Evolutionary conservation across 768 basidiomycete genomes (phyloP).

Genomic region (Macrolepiota albuminosa): DNA sequence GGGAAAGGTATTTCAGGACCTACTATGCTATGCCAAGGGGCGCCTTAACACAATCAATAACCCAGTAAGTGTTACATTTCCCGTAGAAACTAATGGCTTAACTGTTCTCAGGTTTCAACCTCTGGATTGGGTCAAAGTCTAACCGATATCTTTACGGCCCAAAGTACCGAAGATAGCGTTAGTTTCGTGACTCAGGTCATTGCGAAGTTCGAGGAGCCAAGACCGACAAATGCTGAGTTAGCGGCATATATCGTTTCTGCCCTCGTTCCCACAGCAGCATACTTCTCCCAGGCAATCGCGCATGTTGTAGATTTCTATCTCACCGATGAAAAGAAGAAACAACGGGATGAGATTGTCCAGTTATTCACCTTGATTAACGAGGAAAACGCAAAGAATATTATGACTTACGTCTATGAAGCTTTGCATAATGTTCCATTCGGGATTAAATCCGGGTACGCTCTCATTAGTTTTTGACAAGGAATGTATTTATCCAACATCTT

Average conservation of each 20-base stretch:
- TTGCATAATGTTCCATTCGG: constrained; percentile 26
- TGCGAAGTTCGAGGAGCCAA: constrained; percentile 13
- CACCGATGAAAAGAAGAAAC: constrained; percentile 27
- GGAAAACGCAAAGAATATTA: constrained; percentile 25
- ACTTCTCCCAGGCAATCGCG: constrained; percentile 52
- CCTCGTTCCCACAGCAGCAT: constrained; percentile 47
- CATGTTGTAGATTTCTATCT: constrained; percentile 61
- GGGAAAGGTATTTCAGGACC: constrained; percentile 22
- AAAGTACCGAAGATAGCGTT: constrained; percentile 19
- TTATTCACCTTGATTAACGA: constrained; percentile 23
- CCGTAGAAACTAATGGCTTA: background rate
- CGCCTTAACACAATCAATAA: constrained; percentile 25
- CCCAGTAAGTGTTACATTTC: constrained; percentile 14
- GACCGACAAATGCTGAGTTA: constrained; percentile 27
- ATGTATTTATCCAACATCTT: background rate
- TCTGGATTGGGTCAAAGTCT: background rate
- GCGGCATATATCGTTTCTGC: constrained; percentile 49
- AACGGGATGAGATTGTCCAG: constrained; percentile 35
- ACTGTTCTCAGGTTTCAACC: background rate
- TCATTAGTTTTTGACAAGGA: background rate
- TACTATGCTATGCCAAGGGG: constrained; percentile 24
- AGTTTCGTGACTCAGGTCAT: constrained; percentile 28
- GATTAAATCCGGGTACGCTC: constrained; percentile 1
- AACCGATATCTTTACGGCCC: constrained; percentile 15
- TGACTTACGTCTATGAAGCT: constrained; percentile 43